phyloP scores from a whole-genome alignment of 2,329 filamentous ascomycete genomes.

The Aspergillus sp. region DNA sequence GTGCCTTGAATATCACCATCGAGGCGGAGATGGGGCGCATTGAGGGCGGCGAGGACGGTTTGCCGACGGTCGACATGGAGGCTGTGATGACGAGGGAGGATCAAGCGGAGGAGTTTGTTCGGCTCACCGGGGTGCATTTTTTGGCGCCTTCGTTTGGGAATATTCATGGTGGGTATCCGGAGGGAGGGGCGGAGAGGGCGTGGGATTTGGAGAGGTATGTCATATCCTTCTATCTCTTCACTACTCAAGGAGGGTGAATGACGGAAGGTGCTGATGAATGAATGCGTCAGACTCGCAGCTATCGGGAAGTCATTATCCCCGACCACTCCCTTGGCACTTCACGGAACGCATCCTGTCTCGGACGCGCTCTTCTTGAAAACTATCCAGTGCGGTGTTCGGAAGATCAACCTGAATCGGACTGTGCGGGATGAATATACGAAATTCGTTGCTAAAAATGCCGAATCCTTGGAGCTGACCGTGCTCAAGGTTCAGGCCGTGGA shows the following conservation, averaged over 20 bases:
- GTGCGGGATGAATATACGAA: conserved; percentile 25
- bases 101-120: conserved; percentile 64
- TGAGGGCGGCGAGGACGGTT: conserved; percentile 69
- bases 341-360: conserved; percentile 24
- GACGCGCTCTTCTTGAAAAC: conserved; percentile 18
- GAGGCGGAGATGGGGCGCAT: conserved; percentile 69
- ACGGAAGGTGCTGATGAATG: neutral
- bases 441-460: conserved; percentile 17
- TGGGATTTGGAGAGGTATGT: conserved; percentile 14
- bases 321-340: conserved; percentile 15
- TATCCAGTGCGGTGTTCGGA: conserved; percentile 19
- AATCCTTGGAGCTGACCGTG: conserved; percentile 11
- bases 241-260: neutral
- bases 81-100: conserved; percentile 63
- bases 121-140: conserved; percentile 64
- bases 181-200: conserved; percentile 10
- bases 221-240: too few relatives aligned
- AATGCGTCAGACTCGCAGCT: conserved; percentile 5
- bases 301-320: conserved; percentile 8
- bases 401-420: conserved; percentile 25
- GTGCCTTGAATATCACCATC: conserved; percentile 50
- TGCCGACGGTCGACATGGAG: conserved; percentile 62
- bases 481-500: conserved; percentile 14
- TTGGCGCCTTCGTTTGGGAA: conserved; percentile 56
- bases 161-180: conserved; percentile 25